A percentile compares a stretch with the other conserved stretches of the same genome.
phyloP scores from a whole-genome alignment of 805 yeast species.

The Saccharomyces kudriavzevii region DNA sequence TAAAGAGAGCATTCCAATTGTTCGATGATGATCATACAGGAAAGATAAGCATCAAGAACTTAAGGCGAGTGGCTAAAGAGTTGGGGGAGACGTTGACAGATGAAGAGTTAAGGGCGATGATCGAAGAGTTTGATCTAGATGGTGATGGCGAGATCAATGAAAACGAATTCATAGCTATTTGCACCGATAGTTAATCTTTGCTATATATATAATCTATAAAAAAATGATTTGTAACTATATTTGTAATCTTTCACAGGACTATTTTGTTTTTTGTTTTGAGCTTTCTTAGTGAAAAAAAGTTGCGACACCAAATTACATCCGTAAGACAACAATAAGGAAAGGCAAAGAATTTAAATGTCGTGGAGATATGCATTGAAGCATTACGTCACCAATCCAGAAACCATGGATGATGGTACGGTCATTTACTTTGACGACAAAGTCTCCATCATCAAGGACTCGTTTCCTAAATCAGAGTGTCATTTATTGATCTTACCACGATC shows the following conservation, averaged over 20 bases:
- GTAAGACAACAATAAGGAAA: not conserved
- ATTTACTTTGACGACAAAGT: slow-evolving; percentile 44
- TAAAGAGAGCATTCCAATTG: slow-evolving; percentile 76
- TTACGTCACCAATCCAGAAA: slow-evolving; percentile 43
- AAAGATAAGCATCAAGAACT: slow-evolving; percentile 68
- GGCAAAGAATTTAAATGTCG: slow-evolving; percentile 31
- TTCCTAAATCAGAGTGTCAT: slow-evolving; percentile 58
- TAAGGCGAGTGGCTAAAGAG: slow-evolving; percentile 85
- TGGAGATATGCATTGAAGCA: slow-evolving; percentile 41
- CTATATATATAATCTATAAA: not conserved
- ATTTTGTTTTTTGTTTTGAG: not conserved
- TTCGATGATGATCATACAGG: slow-evolving; percentile 89
- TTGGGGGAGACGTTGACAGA: slow-evolving; percentile 87
- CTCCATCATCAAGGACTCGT: slow-evolving; percentile 50
- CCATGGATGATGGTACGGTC: slow-evolving; percentile 30
- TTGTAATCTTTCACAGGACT: not conserved
- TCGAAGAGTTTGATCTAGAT: slow-evolving; percentile 92
- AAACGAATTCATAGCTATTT: slow-evolving; percentile 82
- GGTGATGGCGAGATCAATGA: slow-evolving; percentile 93
- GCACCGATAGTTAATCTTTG: slow-evolving; percentile 51
- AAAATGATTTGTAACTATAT: not conserved
- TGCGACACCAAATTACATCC: not conserved
- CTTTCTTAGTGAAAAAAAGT: not conserved
- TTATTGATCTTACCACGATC: slow-evolving; percentile 52
- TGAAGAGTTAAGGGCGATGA: slow-evolving; percentile 92